A percentile compares a stretch with the other conserved stretches of the same genome.
Conservation (phyloP, 2,329 filamentous ascomycete genomes). For the Leptographium lundbergii region DNA sequence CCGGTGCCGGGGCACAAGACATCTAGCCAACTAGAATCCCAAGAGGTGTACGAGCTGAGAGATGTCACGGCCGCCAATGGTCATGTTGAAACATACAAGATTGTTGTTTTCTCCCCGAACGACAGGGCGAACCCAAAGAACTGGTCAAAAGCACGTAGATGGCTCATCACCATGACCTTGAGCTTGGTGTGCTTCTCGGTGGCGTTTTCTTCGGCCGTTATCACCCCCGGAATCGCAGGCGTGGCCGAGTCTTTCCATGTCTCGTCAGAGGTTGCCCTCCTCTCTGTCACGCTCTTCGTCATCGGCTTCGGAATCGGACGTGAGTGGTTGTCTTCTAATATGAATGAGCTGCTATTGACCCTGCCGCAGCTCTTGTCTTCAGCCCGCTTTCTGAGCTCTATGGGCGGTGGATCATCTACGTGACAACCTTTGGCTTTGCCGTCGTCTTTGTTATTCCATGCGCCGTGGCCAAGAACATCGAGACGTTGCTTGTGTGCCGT, state of each 20-base stretch:
- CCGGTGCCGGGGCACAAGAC: neutral
- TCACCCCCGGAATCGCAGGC: conserved; percentile 28
- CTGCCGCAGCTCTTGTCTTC: conserved; percentile 35
- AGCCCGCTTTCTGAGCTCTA: conserved; percentile 45
- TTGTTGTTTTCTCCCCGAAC: conserved; percentile 10
- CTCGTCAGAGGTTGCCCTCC: conserved; percentile 28
- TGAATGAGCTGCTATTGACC: neutral
- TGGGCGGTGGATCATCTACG: conserved; percentile 34
- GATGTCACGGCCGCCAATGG: neutral
- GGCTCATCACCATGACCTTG: conserved; percentile 39
- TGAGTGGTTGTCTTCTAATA: neutral
- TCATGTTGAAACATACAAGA: conserved; percentile 13
- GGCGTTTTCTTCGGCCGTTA: conserved; percentile 35
- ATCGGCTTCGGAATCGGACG: conserved; percentile 2
- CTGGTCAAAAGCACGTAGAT: conserved; percentile 47
- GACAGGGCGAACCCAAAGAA: conserved; percentile 33
- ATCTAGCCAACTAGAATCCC: neutral
- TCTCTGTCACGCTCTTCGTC: conserved; percentile 32
- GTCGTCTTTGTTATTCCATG: conserved; percentile 30
- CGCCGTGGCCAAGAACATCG: conserved; percentile 29
- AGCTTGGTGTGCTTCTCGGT: conserved; percentile 34
- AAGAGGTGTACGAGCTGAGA: neutral
- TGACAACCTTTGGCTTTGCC: conserved; percentile 13
- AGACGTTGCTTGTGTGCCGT: conserved; percentile 41
- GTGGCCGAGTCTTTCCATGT: conserved; percentile 29